A percentile compares a stretch with the other conserved stretches of the same genome.
Conservation (phyloP, 1,284 basidiomycete genomes). For the Papiliotrema terrestris region DNA sequence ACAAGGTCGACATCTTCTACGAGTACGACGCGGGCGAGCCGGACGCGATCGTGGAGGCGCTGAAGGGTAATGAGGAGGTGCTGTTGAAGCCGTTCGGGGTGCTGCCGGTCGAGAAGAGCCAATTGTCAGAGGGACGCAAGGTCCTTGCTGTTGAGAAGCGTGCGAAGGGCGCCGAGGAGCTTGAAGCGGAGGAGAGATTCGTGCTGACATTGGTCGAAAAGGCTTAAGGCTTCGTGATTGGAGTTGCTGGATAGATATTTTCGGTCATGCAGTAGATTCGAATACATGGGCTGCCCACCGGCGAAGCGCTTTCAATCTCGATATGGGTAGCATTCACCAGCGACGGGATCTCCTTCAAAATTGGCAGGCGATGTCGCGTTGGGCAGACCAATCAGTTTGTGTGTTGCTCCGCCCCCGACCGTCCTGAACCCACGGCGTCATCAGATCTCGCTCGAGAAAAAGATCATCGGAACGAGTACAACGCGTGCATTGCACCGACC, state of each 20-base stretch:
- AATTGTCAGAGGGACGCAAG: constrained; percentile 76
- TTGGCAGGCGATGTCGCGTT: no score
- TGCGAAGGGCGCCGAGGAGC: constrained; percentile 91
- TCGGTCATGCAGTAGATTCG: neutral
- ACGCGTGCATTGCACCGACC: no score
- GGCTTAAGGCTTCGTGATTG: neutral
- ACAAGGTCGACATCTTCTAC: constrained; percentile 90
- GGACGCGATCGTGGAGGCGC: constrained; percentile 65
- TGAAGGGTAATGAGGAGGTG: constrained; percentile 62
- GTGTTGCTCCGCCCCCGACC: no score
- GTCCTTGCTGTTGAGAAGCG: constrained; percentile 36
- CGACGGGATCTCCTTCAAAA: no score
- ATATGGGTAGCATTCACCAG: no score
- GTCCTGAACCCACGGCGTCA: no score
- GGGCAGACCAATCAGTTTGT: no score
- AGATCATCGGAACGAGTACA: no score
- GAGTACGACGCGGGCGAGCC: constrained; percentile 68
- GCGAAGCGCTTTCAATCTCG: no score
- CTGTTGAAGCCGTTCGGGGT: constrained; percentile 75
- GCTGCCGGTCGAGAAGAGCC: constrained; percentile 61
- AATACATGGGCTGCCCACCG: neutral
- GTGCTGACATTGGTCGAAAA: constrained; percentile 31
- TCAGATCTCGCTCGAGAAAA: no score
- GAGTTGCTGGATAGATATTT: neutral
- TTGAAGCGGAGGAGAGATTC: constrained; percentile 74